Evolutionary conservation across 257 asterid species (phyloP).

Genomic region (Gentiana straminea): DNA sequence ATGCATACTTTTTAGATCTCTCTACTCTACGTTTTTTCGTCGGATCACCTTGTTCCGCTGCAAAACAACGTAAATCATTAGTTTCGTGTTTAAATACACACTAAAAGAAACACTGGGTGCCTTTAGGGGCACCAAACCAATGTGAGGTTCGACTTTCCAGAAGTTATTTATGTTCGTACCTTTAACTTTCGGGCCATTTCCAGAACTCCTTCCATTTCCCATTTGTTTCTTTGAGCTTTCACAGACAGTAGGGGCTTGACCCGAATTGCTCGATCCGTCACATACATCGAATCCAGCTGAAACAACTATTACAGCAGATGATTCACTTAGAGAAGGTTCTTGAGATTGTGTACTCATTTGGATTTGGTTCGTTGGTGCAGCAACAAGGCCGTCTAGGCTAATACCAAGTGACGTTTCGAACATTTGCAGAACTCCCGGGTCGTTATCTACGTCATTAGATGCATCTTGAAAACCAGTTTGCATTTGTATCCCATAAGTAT

Average conservation of each 20-base stretch:
- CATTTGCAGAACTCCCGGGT: conserved; percentile 31
- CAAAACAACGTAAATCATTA: not conserved
- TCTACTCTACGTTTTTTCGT: conserved; percentile 84
- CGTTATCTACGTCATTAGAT: conserved; percentile 28
- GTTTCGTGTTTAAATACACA: too few species aligned
- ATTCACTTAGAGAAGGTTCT: conserved; percentile 80
- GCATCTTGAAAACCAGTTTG: conserved; percentile 34
- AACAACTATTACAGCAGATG: conserved; percentile 50
- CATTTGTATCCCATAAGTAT: conserved; percentile 18
- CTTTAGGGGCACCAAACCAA: too few species aligned
- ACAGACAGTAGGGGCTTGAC: conserved; percentile 47
- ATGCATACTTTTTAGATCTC: conserved; percentile 71
- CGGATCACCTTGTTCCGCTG: conserved; percentile 85
- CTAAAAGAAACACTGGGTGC: too few species aligned
- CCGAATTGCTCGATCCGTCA: conserved; percentile 51
- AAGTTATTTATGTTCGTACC: conserved; percentile 6
- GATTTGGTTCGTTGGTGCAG: conserved; percentile 32
- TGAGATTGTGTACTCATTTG: conserved; percentile 37
- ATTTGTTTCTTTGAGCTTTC: conserved; percentile 52
- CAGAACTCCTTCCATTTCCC: conserved; percentile 31
- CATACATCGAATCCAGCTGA: conserved; percentile 48
- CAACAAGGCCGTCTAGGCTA: conserved; percentile 29
- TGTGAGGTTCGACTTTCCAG: too few species aligned
- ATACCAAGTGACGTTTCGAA: conserved; percentile 36
- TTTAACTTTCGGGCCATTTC: conserved; percentile 21